Evolutionary conservation across 1,284 basidiomycete genomes (phyloP).

Genomic region (Rhodotorula sp.): DNA sequence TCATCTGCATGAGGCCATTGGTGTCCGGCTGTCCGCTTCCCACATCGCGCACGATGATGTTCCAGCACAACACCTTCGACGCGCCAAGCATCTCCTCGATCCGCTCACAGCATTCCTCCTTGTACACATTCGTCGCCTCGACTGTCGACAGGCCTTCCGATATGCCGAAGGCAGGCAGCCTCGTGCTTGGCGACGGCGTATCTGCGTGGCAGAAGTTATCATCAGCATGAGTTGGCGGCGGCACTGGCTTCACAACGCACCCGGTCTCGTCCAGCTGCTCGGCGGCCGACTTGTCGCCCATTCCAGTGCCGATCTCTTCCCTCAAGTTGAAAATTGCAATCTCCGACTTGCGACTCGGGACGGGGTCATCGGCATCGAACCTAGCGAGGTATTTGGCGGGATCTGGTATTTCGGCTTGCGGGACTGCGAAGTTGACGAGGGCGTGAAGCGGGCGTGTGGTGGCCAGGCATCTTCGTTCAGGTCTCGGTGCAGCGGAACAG

Average conservation of each 20-base stretch:
- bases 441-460: slow-evolving; percentile 34
- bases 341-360: slow-evolving; percentile 40
- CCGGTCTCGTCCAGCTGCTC: slow-evolving; percentile 44
- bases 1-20: slow-evolving; percentile 14
- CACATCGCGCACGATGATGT: slow-evolving; percentile 38
- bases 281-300: background rate
- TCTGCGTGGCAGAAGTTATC: background rate
- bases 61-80: slow-evolving; percentile 47
- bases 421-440: slow-evolving; percentile 44
- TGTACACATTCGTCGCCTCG: slow-evolving; percentile 43
- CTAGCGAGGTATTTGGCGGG: slow-evolving; percentile 12
- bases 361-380: slow-evolving; percentile 32
- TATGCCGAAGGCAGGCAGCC: slow-evolving; percentile 14
- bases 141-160: slow-evolving; percentile 36
- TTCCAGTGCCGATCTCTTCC: slow-evolving; percentile 30
- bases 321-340: slow-evolving; percentile 44
- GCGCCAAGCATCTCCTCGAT: slow-evolving; percentile 42
- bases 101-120: slow-evolving; percentile 40
- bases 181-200: slow-evolving; percentile 43
- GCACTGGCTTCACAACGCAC: background rate
- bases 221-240: background rate
- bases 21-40: background rate
- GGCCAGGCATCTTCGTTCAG: slow-evolving; percentile 37
- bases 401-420: slow-evolving; percentile 31
- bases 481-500: background rate